A percentile compares a stretch with the other conserved stretches of the same genome.
These are phyloP conservation scores for Xylariaceae sp. DNA, from an alignment of 2,329 filamentous ascomycete species.

Conservation along the genomic window DNA sequence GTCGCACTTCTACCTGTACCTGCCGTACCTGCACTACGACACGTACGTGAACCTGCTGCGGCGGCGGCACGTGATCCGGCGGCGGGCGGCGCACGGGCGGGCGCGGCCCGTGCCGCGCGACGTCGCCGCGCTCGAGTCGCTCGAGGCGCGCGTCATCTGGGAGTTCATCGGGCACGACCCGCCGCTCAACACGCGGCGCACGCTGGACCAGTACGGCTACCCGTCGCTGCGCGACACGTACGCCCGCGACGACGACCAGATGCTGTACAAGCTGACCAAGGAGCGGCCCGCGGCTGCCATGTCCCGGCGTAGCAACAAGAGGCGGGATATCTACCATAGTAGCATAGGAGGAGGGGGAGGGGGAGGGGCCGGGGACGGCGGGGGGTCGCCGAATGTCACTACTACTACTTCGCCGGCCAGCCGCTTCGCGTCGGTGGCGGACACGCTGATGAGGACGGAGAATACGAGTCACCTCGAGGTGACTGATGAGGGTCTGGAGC, in stretches of 20 bases:
- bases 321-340: slow-evolving; percentile 20
- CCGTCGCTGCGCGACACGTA: slow-evolving; percentile 53
- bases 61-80: slow-evolving; percentile 46
- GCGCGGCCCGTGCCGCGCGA: slow-evolving; percentile 47
- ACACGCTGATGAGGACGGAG: slow-evolving; percentile 13
- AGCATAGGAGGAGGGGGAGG: too few relatives aligned
- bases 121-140: slow-evolving; percentile 45
- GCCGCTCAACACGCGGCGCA: slow-evolving; percentile 53
- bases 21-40: slow-evolving; percentile 58
- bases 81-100: slow-evolving; percentile 45
- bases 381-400: slow-evolving; percentile 6
- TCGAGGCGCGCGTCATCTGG: slow-evolving; percentile 56
- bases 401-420: slow-evolving; percentile 16
- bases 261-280: slow-evolving; percentile 59
- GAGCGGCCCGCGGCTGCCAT: slow-evolving; percentile 25
- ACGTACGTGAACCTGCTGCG: slow-evolving; percentile 51
- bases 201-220: slow-evolving; percentile 57
- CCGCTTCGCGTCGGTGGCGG: slow-evolving; percentile 11
- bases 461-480: slow-evolving; percentile 16
- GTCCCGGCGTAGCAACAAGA: too few relatives aligned
- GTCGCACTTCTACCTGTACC: slow-evolving; percentile 40
- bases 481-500: slow-evolving; percentile 25
- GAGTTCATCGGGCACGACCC: slow-evolving; percentile 54
- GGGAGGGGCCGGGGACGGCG: slow-evolving; percentile 1
- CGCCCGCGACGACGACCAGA: slow-evolving; percentile 57